Evolutionary conservation across 2,329 filamentous ascomycete genomes (phyloP).

Genomic region (Fusarium fujikuroi): DNA sequence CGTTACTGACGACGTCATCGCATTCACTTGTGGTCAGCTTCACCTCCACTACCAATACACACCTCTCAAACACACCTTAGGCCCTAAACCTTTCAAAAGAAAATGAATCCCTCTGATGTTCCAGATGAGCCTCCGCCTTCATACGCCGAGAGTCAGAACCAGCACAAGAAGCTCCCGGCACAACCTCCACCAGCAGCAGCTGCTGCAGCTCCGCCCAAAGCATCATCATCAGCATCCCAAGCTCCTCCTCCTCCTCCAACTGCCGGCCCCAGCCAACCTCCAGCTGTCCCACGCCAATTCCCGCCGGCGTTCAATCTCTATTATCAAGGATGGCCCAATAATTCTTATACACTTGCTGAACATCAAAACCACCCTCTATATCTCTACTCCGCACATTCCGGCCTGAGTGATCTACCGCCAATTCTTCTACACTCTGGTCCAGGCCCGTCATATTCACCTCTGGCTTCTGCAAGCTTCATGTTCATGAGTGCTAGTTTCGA

Average conservation of each 20-base stretch:
- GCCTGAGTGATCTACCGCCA: constrained; percentile 20
- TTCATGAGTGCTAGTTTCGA: constrained; percentile 28
- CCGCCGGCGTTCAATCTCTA: constrained; percentile 40
- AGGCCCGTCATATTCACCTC: constrained; percentile 12
- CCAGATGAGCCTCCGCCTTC: constrained; percentile 22
- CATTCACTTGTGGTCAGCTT: neutral
- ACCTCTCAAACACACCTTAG: neutral
- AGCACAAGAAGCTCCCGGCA: neutral
- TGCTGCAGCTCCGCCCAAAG: neutral
- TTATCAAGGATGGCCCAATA: neutral
- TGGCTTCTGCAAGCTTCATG: constrained; percentile 34
- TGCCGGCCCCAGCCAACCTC: constrained; percentile 4
- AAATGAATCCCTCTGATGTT: constrained; percentile 1
- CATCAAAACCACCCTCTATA: constrained; percentile 37
- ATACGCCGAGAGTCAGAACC: constrained; percentile 16
- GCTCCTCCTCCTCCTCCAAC: neutral
- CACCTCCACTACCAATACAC: neutral
- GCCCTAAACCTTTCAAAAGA: constrained; percentile 3
- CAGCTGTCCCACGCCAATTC: constrained; percentile 25
- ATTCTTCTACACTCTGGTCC: constrained; percentile 42
- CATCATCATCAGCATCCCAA: neutral
- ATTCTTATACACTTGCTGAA: constrained; percentile 30
- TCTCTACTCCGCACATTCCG: constrained; percentile 24
- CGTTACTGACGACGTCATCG: neutral
- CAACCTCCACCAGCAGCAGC: neutral